phyloP scores from a whole-genome alignment of 2,329 filamentous ascomycete species.

The Cladosporium sp. region DNA sequence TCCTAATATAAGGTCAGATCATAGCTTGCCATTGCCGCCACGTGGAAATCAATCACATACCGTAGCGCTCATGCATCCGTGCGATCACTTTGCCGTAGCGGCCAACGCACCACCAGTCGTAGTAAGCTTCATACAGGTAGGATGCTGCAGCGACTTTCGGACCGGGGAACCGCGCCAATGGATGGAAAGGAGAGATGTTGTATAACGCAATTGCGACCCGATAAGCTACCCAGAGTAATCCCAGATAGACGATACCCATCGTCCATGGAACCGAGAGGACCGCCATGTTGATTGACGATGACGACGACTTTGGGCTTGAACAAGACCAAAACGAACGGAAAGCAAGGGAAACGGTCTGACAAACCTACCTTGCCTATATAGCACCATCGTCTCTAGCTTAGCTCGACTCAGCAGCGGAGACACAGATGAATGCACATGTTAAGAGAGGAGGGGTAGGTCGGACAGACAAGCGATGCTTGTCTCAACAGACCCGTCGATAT shows the following conservation, averaged over 20 bases:
- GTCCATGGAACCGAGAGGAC: background rate
- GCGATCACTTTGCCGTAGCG: slow-evolving; percentile 22
- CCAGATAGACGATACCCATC: slow-evolving; percentile 14
- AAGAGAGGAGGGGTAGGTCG: background rate
- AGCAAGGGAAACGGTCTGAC: background rate
- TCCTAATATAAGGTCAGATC: slow-evolving; percentile 1
- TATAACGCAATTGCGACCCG: slow-evolving; percentile 15
- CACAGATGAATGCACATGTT: background rate
- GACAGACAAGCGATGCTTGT: background rate
- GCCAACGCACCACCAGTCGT: slow-evolving; percentile 29
- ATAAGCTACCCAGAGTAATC: slow-evolving; percentile 16
- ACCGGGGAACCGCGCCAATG: slow-evolving; percentile 34
- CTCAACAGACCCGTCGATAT: background rate
- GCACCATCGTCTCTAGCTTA: background rate
- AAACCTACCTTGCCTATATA: background rate
- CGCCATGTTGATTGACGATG: background rate
- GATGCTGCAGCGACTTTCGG: slow-evolving; percentile 34
- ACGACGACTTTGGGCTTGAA: background rate
- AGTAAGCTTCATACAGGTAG: slow-evolving; percentile 33
- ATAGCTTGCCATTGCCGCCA: background rate
- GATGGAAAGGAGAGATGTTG: slow-evolving; percentile 22
- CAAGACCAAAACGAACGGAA: background rate
- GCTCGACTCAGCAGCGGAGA: background rate
- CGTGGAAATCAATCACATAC: background rate
- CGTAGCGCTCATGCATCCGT: slow-evolving; percentile 35